These are phyloP conservation scores for Aspergillus novoparasiticus DNA, from an alignment of 2,329 filamentous ascomycete genomes.

Conservation along the genomic window DNA sequence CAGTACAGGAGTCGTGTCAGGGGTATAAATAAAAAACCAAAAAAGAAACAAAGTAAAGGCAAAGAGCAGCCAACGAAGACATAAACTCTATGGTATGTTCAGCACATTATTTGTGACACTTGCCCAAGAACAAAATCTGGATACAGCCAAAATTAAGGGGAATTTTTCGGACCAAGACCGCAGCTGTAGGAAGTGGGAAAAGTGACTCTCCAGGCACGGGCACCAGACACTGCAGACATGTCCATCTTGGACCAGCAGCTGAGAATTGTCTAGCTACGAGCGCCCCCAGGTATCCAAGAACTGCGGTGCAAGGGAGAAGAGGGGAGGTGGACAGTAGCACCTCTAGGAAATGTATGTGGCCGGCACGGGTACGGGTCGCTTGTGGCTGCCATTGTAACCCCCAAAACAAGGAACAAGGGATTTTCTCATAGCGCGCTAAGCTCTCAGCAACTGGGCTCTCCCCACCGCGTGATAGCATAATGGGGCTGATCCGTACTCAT, in stretches of 20 bases:
- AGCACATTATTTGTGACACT: conserved; percentile 18
- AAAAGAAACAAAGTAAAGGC: background rate
- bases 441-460: background rate
- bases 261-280: background rate
- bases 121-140: background rate
- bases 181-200: background rate
- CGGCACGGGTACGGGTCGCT: background rate
- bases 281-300: background rate
- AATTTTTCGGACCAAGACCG: background rate
- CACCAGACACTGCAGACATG: background rate
- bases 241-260: background rate
- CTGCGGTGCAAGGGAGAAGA: background rate
- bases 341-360: background rate
- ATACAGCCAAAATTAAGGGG: background rate
- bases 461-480: background rate
- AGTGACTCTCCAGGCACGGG: background rate
- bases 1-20: conserved; percentile 15
- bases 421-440: background rate
- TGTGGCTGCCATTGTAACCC: no score
- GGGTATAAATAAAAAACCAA: conserved; percentile 14
- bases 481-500: background rate
- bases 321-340: conserved; percentile 2
- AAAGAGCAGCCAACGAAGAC: background rate
- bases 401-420: background rate
- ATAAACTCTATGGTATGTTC: conserved; percentile 19